Conservation (phyloP, 768 basidiomycete genomes). For the Boletus sp. region DNA sequence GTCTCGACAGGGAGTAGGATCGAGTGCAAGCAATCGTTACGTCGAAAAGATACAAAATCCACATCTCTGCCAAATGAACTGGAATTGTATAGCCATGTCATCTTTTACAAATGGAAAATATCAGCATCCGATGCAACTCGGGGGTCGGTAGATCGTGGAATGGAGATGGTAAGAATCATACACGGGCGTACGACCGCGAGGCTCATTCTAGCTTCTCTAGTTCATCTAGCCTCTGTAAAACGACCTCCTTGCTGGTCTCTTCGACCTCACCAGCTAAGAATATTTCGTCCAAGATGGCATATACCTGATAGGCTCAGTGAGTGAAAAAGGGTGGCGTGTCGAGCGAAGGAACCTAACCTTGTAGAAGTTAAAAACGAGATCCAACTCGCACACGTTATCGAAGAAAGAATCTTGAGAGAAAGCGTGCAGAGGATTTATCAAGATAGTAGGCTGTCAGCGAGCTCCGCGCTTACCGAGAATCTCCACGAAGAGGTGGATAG, state of each 20-base stretch:
- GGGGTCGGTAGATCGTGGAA: conserved; percentile 7
- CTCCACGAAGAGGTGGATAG: conserved; percentile 97
- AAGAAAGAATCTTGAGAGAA: conserved; percentile 82
- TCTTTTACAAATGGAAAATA: conserved; percentile 7
- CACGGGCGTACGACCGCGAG: conserved; percentile 1
- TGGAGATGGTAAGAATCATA: conserved; percentile 3
- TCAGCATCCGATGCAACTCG: conserved; percentile 11
- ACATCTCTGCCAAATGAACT: neutral
- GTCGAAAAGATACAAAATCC: neutral
- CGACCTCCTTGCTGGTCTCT: conserved; percentile 97
- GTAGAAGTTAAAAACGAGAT: conserved; percentile 98
- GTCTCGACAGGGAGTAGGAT: neutral
- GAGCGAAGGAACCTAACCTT: conserved; percentile 50
- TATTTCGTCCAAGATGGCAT: conserved; percentile 96
- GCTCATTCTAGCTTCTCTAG: conserved; percentile 86
- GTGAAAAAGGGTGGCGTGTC: conserved; percentile 4
- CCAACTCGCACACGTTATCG: conserved; percentile 97
- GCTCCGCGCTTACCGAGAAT: conserved; percentile 68
- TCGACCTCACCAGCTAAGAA: conserved; percentile 98
- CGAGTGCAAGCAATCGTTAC: neutral
- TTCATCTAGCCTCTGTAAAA: conserved; percentile 83
- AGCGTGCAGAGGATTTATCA: neutral
- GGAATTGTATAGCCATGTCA: neutral
- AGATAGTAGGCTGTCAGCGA: neutral
- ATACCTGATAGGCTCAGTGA: conserved; percentile 55